Evolutionary conservation across 1,139 yeast genomes (phyloP).

Genomic region (Kodamaea arcana): DNA sequence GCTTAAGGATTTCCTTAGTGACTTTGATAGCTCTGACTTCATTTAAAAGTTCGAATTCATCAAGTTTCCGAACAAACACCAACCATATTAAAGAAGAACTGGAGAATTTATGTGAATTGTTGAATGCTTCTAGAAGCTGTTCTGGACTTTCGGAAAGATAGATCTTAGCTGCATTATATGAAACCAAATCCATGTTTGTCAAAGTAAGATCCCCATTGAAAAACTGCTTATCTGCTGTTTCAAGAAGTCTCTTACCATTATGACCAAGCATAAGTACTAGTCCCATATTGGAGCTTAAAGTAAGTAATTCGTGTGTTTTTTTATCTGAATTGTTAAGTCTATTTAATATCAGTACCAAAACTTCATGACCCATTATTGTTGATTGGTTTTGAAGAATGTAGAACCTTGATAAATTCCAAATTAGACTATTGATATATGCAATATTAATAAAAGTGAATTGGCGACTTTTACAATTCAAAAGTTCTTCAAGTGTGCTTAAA

Average conservation of each 20-base stretch:
- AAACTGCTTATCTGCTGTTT: slow-evolving; percentile 26
- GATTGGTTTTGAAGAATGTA: slow-evolving; percentile 3
- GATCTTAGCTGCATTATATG: slow-evolving; percentile 25
- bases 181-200: slow-evolving; percentile 16
- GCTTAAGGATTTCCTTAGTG: slow-evolving; percentile 22
- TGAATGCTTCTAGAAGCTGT: slow-evolving; percentile 29
- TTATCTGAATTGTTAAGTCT: background rate
- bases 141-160: slow-evolving; percentile 30
- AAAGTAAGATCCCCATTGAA: slow-evolving; percentile 10
- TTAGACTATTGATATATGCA: slow-evolving; percentile 10
- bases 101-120: slow-evolving; percentile 22
- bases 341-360: slow-evolving; percentile 16
- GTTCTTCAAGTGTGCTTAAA: slow-evolving; percentile 14
- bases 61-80: slow-evolving; percentile 31
- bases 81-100: slow-evolving; percentile 34
- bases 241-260: slow-evolving; percentile 26
- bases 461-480: slow-evolving; percentile 3
- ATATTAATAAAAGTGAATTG: slow-evolving; percentile 3
- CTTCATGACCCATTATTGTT: slow-evolving; percentile 28
- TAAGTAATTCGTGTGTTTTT: slow-evolving; percentile 16
- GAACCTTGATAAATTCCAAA: slow-evolving; percentile 12
- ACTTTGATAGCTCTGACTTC: slow-evolving; percentile 25
- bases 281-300: slow-evolving; percentile 37
- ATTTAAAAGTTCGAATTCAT: slow-evolving; percentile 31
- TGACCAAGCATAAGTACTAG: slow-evolving; percentile 29